phyloP scores from a whole-genome alignment of 352 stramenopile species.

The Phytophthora pinifolia region DNA sequence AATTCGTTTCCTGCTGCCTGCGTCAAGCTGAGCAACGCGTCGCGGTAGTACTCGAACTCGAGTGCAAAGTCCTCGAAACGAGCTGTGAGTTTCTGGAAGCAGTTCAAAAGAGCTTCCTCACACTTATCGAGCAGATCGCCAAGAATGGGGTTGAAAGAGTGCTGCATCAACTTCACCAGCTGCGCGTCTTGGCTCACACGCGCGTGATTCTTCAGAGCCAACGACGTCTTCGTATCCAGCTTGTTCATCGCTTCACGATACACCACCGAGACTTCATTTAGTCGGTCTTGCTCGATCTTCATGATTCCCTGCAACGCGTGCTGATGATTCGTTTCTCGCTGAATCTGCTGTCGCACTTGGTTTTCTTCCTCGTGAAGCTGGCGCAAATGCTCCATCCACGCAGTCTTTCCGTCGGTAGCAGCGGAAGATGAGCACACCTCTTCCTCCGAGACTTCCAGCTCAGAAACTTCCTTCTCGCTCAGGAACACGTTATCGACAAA shows the following conservation, averaged over 20 bases:
- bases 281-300: constrained; percentile 69
- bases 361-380: constrained; percentile 59
- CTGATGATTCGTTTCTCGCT: constrained; percentile 54
- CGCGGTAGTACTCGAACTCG: constrained; percentile 81
- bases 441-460: constrained; percentile 67
- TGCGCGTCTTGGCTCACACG: constrained; percentile 62
- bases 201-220: constrained; percentile 53
- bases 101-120: constrained; percentile 66
- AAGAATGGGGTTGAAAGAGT: constrained; percentile 71
- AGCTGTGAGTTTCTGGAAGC: constrained; percentile 56
- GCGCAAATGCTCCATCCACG: constrained; percentile 55
- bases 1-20: constrained; percentile 17
- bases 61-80: constrained; percentile 76
- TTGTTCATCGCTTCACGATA: constrained; percentile 62
- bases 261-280: constrained; percentile 52
- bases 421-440: constrained; percentile 52
- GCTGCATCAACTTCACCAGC: constrained; percentile 66
- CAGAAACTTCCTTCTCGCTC: constrained; percentile 52
- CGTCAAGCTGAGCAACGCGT: constrained; percentile 51
- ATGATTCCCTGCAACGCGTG: constrained; percentile 66
- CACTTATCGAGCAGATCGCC: constrained; percentile 63
- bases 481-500: constrained; percentile 60
- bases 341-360: constrained; percentile 52
- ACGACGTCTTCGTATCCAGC: constrained; percentile 44
- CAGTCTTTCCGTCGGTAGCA: constrained; percentile 24